Percentiles rank a stretch among this genome's conserved stretches.
phyloP scores from a whole-genome alignment of 208 protist genomes.

The Trypanosomatidae sp. region DNA sequence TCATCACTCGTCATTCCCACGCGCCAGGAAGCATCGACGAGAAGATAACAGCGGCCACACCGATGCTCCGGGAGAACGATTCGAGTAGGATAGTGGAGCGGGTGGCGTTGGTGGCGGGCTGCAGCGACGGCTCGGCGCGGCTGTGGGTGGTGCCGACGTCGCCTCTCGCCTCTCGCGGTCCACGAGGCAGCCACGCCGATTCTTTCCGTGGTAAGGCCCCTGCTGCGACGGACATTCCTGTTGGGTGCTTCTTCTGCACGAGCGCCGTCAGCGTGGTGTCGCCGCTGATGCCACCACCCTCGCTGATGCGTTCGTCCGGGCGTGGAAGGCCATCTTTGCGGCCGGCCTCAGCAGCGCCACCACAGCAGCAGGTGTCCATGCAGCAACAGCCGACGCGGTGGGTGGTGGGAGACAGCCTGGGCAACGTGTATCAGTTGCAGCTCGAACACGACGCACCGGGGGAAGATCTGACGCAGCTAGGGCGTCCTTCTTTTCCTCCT shows the following conservation, averaged over 20 bases:
- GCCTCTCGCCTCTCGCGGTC: too few relatives aligned
- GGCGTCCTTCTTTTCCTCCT: too few relatives aligned
- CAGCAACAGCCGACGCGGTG: constrained; percentile 20
- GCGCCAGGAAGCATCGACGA: too few relatives aligned
- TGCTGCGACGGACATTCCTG: background rate
- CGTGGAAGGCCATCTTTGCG: too few relatives aligned
- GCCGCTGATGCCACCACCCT: too few relatives aligned
- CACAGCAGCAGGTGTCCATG: background rate
- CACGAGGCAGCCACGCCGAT: background rate
- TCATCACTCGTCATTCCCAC: too few relatives aligned
- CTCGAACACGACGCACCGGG: constrained; percentile 28
- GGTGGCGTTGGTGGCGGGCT: constrained; percentile 26
- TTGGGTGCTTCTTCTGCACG: constrained; percentile 1
- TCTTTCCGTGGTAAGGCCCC: too few relatives aligned
- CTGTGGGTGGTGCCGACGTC: constrained; percentile 7
- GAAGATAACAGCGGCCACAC: too few relatives aligned
- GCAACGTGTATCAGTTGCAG: constrained; percentile 74
- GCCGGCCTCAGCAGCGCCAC: too few relatives aligned
- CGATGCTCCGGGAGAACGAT: background rate
- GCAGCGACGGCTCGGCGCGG: constrained; percentile 29
- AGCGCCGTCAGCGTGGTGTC: background rate
- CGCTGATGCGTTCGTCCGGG: too few relatives aligned
- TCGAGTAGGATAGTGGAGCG: background rate
- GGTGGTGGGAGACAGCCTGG: constrained; percentile 66
- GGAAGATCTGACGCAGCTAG: background rate